Percentiles rank a stretch among this genome's conserved stretches.
Evolutionary conservation across 2,329 filamentous ascomycete species (phyloP).

Genomic region (Sphaerostilbella broomeana): DNA sequence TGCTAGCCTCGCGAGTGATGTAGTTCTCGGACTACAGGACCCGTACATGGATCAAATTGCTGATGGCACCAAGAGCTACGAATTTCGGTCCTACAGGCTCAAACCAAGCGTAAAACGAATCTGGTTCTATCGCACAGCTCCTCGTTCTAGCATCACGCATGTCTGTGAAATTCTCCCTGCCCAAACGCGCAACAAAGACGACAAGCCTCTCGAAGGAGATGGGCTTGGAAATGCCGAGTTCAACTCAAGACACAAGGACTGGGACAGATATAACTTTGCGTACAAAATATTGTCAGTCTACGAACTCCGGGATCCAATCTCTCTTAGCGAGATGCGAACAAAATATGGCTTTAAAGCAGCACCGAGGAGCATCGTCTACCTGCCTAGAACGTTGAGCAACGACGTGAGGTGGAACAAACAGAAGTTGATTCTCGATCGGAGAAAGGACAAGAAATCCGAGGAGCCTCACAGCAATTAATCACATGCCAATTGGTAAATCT

Average conservation of each 20-base stretch:
- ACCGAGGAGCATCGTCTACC: constrained; percentile 2
- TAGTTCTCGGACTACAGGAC: constrained; percentile 5
- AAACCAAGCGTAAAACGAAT: constrained; percentile 16
- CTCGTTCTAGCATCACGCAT: constrained; percentile 22
- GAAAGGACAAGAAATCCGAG: no score
- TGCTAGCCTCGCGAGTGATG: background rate
- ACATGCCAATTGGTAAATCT: no score
- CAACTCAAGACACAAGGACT: constrained; percentile 19
- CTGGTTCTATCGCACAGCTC: constrained; percentile 23
- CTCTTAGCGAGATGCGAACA: constrained; percentile 15
- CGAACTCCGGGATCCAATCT: constrained; percentile 15
- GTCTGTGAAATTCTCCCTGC: constrained; percentile 18
- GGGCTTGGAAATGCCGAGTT: constrained; percentile 23
- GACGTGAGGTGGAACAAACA: background rate
- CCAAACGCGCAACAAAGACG: constrained; percentile 13
- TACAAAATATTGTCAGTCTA: constrained; percentile 22
- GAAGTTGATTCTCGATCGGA: background rate
- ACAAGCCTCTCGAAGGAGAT: constrained; percentile 15
- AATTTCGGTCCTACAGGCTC: constrained; percentile 21
- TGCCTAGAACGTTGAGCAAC: background rate
- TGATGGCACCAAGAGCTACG: constrained; percentile 19
- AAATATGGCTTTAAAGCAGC: constrained; percentile 13
- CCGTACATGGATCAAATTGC: constrained; percentile 19
- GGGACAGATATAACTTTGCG: constrained; percentile 23
- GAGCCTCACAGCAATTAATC: no score